These are phyloP conservation scores for Mucuna pruriens DNA, from an alignment of 306 rosid genomes.

Conservation along the genomic window DNA sequence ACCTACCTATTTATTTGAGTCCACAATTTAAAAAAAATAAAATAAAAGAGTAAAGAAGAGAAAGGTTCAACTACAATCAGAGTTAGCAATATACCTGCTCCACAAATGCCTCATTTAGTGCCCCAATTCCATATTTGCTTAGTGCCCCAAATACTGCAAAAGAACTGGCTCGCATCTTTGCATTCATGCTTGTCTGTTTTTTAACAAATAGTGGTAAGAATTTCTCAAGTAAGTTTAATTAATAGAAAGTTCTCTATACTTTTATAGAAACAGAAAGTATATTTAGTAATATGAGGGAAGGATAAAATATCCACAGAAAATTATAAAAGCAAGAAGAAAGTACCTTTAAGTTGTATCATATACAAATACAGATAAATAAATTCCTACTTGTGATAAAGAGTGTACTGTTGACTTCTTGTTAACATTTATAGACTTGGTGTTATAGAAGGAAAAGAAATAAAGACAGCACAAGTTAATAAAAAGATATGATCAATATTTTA, in stretches of 20 bases:
- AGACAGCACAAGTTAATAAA: not conserved
- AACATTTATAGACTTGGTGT: not conserved
- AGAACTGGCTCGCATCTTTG: conserved; percentile 87
- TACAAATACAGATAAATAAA: not conserved
- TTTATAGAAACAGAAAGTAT: not conserved
- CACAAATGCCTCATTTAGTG: conserved; percentile 75
- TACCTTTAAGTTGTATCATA: not conserved
- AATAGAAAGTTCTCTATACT: not conserved
- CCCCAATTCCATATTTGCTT: conserved; percentile 70
- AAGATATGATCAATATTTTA: no score
- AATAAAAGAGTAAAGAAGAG: not conserved
- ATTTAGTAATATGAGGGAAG: conserved; percentile 12
- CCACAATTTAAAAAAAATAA: not conserved
- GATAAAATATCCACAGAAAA: conserved; percentile 8
- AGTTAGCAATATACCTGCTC: conserved; percentile 77
- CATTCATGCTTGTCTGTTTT: conserved; percentile 66
- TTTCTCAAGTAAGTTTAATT: not conserved
- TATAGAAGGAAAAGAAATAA: not conserved
- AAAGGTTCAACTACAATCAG: not conserved
- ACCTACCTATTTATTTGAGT: not conserved
- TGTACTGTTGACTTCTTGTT: not conserved
- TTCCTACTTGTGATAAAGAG: not conserved
- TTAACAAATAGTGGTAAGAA: conserved; percentile 1
- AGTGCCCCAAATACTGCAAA: conserved; percentile 93
- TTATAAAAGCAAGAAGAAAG: conserved; percentile 1